phyloP scores from a whole-genome alignment of 2,329 filamentous ascomycete genomes.

The Cercospora sojina region DNA sequence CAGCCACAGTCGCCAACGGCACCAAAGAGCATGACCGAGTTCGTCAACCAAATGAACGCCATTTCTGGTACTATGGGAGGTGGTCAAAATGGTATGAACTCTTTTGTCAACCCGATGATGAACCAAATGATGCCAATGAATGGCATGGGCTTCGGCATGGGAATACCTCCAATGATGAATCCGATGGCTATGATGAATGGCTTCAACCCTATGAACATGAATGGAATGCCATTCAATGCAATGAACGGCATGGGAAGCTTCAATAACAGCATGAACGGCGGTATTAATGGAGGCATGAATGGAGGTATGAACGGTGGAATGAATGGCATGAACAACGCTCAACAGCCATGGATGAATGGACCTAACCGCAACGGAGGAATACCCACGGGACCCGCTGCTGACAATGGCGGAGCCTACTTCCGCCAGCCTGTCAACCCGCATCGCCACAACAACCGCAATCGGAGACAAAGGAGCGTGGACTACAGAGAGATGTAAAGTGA shows the following conservation, averaged over 20 bases:
- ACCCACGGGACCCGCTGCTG: slow-evolving; percentile 22
- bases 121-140: slow-evolving; percentile 34
- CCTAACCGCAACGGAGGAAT: slow-evolving; percentile 73
- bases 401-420: slow-evolving; percentile 87
- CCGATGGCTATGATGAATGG: slow-evolving; percentile 20
- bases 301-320: slow-evolving; percentile 40
- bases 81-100: slow-evolving; percentile 34
- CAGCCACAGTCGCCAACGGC: slow-evolving; percentile 28
- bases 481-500: slow-evolving; percentile 70
- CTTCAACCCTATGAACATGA: slow-evolving; percentile 38
- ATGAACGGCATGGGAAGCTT: slow-evolving; percentile 41
- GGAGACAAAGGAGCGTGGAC: slow-evolving; percentile 80
- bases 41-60: slow-evolving; percentile 48
- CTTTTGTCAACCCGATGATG: slow-evolving; percentile 25
- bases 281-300: slow-evolving; percentile 39
- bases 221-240: slow-evolving; percentile 26
- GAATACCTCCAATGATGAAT: slow-evolving; percentile 5
- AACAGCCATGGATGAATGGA: slow-evolving; percentile 37
- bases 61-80: slow-evolving; percentile 36
- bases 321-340: slow-evolving; percentile 29
- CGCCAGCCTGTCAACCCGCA: slow-evolving; percentile 94
- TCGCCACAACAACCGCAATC: slow-evolving; percentile 77
- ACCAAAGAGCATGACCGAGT: slow-evolving; percentile 40
- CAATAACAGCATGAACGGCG: slow-evolving; percentile 32
- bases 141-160: slow-evolving; percentile 13